Evolutionary conservation across 176 grass and related monocot species (phyloP).

Genomic region (Oropetium thomaeum): DNA sequence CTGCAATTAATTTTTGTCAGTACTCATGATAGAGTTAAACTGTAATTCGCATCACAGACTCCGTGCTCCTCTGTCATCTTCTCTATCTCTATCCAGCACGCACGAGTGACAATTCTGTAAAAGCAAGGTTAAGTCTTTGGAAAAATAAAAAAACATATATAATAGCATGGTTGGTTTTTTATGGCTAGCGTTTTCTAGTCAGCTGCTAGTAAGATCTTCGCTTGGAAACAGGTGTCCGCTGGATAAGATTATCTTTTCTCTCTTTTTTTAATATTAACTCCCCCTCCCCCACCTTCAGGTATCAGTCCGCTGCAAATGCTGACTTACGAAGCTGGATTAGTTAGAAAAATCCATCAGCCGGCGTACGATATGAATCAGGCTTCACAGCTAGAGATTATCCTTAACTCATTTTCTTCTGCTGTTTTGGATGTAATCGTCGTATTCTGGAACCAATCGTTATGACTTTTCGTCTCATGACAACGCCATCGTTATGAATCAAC

Average conservation of each 20-base stretch:
- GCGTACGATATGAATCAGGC: too few relatives aligned
- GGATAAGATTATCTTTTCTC: neutral
- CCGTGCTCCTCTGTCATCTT: conserved; percentile 28
- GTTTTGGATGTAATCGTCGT: too few relatives aligned
- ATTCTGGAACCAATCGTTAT: too few relatives aligned
- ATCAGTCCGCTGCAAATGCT: conserved; percentile 8
- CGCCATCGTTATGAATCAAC: neutral
- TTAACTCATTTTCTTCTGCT: too few relatives aligned
- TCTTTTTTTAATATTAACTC: too few relatives aligned
- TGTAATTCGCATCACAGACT: conserved; percentile 12
- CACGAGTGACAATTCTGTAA: neutral
- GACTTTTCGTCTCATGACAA: neutral
- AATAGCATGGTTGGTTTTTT: neutral
- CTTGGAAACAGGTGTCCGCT: conserved; percentile 5
- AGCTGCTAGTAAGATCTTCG: neutral
- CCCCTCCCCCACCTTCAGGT: neutral
- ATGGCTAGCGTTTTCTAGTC: neutral
- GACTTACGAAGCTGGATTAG: conserved; percentile 7
- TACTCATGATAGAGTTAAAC: neutral
- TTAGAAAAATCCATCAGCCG: neutral
- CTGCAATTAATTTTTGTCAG: too few relatives aligned
- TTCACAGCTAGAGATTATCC: too few relatives aligned
- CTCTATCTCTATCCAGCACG: neutral
- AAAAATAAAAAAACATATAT: too few relatives aligned
- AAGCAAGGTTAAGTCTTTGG: too few relatives aligned